phyloP scores from a whole-genome alignment of 352 stramenopile species.

The Pythium sp. region DNA sequence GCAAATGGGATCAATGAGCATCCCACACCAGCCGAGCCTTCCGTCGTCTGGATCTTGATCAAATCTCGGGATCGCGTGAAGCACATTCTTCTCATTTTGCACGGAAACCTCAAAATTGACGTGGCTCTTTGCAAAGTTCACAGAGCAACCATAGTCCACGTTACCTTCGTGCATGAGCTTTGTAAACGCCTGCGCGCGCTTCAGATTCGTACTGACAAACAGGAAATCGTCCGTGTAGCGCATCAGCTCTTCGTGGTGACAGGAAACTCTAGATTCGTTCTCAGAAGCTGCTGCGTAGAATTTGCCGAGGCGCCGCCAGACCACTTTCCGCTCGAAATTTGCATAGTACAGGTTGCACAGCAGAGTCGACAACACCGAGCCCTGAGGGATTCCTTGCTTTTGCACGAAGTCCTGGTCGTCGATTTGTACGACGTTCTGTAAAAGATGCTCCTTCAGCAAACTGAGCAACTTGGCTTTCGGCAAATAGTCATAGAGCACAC shows the following conservation, averaged over 20 bases:
- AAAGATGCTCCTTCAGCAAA: conserved; percentile 67
- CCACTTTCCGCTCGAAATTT: conserved; percentile 63
- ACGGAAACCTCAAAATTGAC: conserved; percentile 49
- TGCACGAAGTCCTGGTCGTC: conserved; percentile 54
- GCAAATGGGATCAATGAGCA: conserved; percentile 50
- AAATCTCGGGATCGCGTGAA: conserved; percentile 20
- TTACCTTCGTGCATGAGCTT: conserved; percentile 62
- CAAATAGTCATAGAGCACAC: conserved; percentile 78
- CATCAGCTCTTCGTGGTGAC: conserved; percentile 60
- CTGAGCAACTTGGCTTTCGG: conserved; percentile 40
- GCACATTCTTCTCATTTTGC: neutral
- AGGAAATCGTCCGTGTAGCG: conserved; percentile 83
- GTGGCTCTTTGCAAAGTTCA: conserved; percentile 58
- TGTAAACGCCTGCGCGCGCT: conserved; percentile 45
- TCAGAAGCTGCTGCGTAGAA: conserved; percentile 14
- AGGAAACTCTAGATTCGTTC: conserved; percentile 7
- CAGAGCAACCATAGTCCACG: conserved; percentile 32
- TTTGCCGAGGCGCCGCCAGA: conserved; percentile 40
- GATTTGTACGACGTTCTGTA: conserved; percentile 52
- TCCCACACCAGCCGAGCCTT: conserved; percentile 60
- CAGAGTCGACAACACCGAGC: conserved; percentile 78
- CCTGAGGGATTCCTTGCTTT: conserved; percentile 68
- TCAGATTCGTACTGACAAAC: conserved; percentile 55
- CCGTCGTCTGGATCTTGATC: conserved; percentile 13
- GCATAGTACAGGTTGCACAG: conserved; percentile 84